Evolutionary conservation across 805 yeast genomes (phyloP).

Genomic region (Grigorovia transvaalensis): DNA sequence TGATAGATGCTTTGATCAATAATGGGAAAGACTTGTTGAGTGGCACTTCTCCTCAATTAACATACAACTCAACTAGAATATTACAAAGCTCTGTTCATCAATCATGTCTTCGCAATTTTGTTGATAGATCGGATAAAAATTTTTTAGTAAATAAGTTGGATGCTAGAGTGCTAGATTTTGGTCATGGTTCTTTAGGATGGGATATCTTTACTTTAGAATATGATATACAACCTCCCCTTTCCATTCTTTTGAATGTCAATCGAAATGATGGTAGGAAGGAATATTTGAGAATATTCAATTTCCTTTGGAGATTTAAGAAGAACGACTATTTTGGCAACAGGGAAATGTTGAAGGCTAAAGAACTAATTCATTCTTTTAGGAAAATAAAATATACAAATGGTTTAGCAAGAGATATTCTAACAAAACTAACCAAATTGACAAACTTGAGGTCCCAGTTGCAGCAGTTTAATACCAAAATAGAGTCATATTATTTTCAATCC

Average conservation of each 20-base stretch:
- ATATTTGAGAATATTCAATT: slow-evolving; percentile 74
- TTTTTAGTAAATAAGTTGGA: slow-evolving; percentile 50
- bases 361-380: slow-evolving; percentile 24
- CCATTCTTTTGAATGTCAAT: slow-evolving; percentile 44
- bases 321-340: slow-evolving; percentile 41
- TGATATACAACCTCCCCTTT: slow-evolving; percentile 40
- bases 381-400: slow-evolving; percentile 15
- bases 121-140: slow-evolving; percentile 28
- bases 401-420: slow-evolving; percentile 19
- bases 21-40: slow-evolving; percentile 45
- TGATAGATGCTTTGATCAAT: slow-evolving; percentile 53
- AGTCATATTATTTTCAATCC: slow-evolving; percentile 23
- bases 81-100: slow-evolving; percentile 52
- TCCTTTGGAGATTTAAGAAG: slow-evolving; percentile 70
- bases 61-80: slow-evolving; percentile 54
- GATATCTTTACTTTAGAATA: slow-evolving; percentile 86
- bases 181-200: slow-evolving; percentile 76
- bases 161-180: slow-evolving; percentile 68
- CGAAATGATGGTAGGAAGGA: slow-evolving; percentile 38
- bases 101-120: slow-evolving; percentile 38
- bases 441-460: slow-evolving; percentile 28
- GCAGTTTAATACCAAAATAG: slow-evolving; percentile 26
- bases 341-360: slow-evolving; percentile 36
- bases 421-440: slow-evolving; percentile 23
- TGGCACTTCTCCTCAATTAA: slow-evolving; percentile 51